Conservation (phyloP, 768 basidiomycete genomes). For the Cystofilobasidium ferigula region DNA sequence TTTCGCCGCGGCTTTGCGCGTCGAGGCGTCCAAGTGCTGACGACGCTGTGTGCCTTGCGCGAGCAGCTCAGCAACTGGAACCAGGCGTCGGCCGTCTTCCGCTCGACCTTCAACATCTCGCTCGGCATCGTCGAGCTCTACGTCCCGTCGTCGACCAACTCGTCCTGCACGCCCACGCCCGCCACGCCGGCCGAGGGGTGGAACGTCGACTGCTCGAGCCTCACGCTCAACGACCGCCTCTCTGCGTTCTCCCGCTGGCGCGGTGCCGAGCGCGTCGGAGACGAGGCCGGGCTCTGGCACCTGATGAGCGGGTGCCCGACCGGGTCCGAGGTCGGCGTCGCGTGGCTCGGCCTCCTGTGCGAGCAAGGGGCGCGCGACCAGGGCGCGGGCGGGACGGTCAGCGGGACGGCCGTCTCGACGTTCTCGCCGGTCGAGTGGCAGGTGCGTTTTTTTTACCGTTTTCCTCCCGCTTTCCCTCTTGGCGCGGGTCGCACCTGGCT, state of each 20-base stretch:
- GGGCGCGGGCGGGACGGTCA: constrained; percentile 46
- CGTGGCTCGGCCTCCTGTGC: constrained; percentile 71
- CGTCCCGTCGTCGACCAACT: constrained; percentile 43
- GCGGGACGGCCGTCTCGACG: constrained; percentile 73
- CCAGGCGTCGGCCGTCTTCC: constrained; percentile 35
- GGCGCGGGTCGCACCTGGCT: too few relatives aligned
- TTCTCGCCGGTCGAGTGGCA: constrained; percentile 61
- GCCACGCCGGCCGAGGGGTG: constrained; percentile 50
- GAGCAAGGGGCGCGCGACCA: constrained; percentile 37
- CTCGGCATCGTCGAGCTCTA: constrained; percentile 70
- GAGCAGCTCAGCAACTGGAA: constrained; percentile 53
- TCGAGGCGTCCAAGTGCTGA: background rate
- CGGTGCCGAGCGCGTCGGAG: constrained; percentile 51
- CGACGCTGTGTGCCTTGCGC: too few relatives aligned
- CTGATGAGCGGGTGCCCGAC: constrained; percentile 73
- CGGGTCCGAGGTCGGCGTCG: constrained; percentile 67
- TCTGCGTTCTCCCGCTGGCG: constrained; percentile 75
- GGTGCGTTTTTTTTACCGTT: too few relatives aligned
- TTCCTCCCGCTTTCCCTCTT: background rate
- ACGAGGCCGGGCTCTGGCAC: constrained; percentile 75
- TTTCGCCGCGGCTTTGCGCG: too few relatives aligned
- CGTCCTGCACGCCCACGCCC: constrained; percentile 51
- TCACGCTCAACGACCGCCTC: constrained; percentile 57
- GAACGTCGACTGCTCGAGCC: constrained; percentile 58
- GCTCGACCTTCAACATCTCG: constrained; percentile 69